Evolutionary conservation across 257 asterid species (phyloP), one percentile per base, ranked within the genome.

Genomic region (Lycium barbarum): DNA sequence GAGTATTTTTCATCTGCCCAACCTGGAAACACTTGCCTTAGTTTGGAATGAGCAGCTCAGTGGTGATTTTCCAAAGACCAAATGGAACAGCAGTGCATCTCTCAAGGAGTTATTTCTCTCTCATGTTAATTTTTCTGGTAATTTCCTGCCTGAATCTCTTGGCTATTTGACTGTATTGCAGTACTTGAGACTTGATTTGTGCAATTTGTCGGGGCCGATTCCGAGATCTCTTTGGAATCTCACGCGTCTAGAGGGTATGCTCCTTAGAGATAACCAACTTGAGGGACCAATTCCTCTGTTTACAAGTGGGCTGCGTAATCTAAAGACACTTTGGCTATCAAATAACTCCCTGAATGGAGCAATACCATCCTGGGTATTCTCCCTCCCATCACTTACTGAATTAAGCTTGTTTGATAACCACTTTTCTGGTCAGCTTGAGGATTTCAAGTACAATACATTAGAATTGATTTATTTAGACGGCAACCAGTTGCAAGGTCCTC

Each of bases 401-500:
- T 12, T 87, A 66, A 1, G 4, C 79, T 84, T 87, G 45, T 9
- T 14, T 4, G 8, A 36, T 49, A 87, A 87, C 57, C 40, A 84
- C 35, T 66, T 84, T 36, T 72, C 86, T 6, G 86, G 89, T 26
- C 67, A 87, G 12, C 55, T 87, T 47, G 49, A 62, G 40, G 89
- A 87, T 66, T 87, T 87, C 58, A 71, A 65, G 57, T 81, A 45
- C 83, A 71, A 72, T 17, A 68, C 86, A 26, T 5, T 84, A n/a
- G 15, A 0, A 3, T 2, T 17, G 12, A 72, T 84, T 33, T 6
- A 5, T 33, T 51, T 87, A 10, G 51, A 36, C 17, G 53, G 4
- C 3, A 87, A 87, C 38, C 79, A 73, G 58, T 2, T 84, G 83
- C 54, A 82, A 63, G 87, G 89, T 9, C 81, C 78, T n/a, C 22